Conservation (phyloP, 2,329 filamentous ascomycete genomes). For the Didymella pomorum region DNA sequence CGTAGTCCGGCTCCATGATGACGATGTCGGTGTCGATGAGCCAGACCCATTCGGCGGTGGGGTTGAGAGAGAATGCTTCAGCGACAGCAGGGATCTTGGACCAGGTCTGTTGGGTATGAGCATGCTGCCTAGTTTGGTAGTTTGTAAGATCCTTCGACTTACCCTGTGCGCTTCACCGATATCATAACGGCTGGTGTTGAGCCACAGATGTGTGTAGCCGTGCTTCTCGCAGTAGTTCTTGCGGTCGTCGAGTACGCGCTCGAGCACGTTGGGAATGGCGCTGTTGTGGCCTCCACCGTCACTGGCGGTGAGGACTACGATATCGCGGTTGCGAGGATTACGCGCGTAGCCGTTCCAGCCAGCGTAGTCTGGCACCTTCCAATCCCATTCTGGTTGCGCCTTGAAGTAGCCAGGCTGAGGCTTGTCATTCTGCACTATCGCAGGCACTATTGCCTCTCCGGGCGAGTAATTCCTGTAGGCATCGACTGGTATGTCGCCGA, state of each 20-base stretch:
- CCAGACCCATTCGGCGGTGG: constrained; percentile 53
- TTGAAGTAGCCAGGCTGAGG: constrained; percentile 46
- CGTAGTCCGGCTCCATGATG: constrained; percentile 49
- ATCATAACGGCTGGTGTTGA: constrained; percentile 53
- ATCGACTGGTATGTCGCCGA: constrained; percentile 35
- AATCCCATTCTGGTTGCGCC: constrained; percentile 43
- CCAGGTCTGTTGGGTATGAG: constrained; percentile 41
- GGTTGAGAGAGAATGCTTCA: constrained; percentile 51
- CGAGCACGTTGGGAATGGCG: constrained; percentile 50
- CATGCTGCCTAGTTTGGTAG: not conserved
- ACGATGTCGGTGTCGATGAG: constrained; percentile 54
- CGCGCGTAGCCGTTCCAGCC: constrained; percentile 42
- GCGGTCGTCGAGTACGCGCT: constrained; percentile 46
- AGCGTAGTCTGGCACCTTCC: constrained; percentile 36
- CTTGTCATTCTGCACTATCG: constrained; percentile 31
- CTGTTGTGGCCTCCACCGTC: constrained; percentile 54
- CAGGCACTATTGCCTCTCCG: constrained; percentile 26
- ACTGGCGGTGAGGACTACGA: constrained; percentile 52
- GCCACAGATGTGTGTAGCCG: constrained; percentile 51
- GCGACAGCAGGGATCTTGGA: constrained; percentile 53
- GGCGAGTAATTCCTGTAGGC: constrained; percentile 39
- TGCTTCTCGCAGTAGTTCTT: constrained; percentile 49
- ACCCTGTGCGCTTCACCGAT: constrained; percentile 49
- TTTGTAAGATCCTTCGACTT: constrained; percentile 10
- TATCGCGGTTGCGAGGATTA: constrained; percentile 45